A percentile compares a stretch with the other conserved stretches of the same genome.
phyloP scores from a whole-genome alignment of 495 filamentous ascomycete genomes.

The Oidiodendron maius region DNA sequence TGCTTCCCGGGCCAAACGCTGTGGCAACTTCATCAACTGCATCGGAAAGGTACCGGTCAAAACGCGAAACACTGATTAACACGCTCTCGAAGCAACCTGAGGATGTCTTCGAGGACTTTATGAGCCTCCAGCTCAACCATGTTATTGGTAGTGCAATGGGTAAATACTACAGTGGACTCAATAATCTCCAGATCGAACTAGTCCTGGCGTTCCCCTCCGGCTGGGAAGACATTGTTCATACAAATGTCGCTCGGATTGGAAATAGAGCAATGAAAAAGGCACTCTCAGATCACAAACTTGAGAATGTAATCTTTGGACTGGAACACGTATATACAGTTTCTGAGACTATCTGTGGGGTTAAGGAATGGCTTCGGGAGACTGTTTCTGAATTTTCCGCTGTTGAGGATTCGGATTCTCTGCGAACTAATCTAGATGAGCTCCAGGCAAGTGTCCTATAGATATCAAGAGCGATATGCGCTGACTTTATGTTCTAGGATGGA shows the following conservation, averaged over 20 bases:
- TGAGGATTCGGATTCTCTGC: constrained; percentile 1
- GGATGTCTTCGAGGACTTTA: constrained; percentile 9
- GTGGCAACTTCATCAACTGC: background rate
- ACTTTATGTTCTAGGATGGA: constrained; percentile 1
- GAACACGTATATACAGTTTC: constrained; percentile 10
- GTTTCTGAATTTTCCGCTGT: background rate
- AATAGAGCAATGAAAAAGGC: constrained; percentile 3
- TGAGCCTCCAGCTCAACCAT: background rate
- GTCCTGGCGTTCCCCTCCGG: constrained; percentile 7
- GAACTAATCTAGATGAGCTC: constrained; percentile 4
- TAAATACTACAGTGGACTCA: background rate
- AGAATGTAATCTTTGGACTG: constrained; percentile 4
- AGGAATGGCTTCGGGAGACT: constrained; percentile 6
- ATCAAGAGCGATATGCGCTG: background rate
- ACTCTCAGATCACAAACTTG: background rate
- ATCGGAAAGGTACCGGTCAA: background rate
- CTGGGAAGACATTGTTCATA: constrained; percentile 6
- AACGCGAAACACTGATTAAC: background rate
- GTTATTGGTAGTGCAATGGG: background rate
- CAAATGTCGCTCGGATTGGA: constrained; percentile 2
- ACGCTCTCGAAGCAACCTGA: background rate
- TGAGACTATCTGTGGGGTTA: constrained; percentile 5
- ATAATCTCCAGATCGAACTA: constrained; percentile 2
- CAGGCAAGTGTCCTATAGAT: constrained; percentile 1
- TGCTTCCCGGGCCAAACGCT: constrained; percentile 1